Evolutionary conservation across 352 stramenopile species (phyloP).

Genomic region (Blastocystis sp.): DNA sequence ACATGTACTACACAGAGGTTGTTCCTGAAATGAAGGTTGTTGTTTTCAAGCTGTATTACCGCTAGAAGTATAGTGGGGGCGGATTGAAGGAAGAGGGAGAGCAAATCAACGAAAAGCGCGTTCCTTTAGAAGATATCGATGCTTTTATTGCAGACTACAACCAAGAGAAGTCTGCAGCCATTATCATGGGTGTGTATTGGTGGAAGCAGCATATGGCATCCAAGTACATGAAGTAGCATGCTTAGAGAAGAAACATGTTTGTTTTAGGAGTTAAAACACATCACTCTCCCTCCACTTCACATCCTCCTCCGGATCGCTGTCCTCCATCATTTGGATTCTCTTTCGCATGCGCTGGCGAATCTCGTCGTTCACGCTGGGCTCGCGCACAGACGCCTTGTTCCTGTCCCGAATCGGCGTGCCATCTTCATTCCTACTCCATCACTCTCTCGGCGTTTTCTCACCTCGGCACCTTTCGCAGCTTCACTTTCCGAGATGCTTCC

Average conservation of each 20-base stretch:
- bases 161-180: conserved; percentile 31
- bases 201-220: not conserved
- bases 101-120: conserved; percentile 10
- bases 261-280: conserved; percentile 29
- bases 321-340: conserved; percentile 55
- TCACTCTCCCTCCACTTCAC: conserved; percentile 61
- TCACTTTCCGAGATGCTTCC: not conserved
- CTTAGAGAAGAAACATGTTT: conserved; percentile 51
- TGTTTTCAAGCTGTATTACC: not conserved
- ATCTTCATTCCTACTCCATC: not conserved
- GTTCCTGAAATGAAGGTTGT: conserved; percentile 40
- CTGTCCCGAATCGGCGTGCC: not conserved
- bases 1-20: conserved; percentile 47
- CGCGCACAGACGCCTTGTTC: not conserved
- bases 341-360: conserved; percentile 32
- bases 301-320: conserved; percentile 59
- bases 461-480: conserved; percentile 5
- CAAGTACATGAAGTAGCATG: not conserved
- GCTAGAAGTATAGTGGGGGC: conserved; percentile 47
- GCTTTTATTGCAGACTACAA: conserved; percentile 19
- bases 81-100: conserved; percentile 42
- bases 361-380: conserved; percentile 41
- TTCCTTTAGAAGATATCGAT: not conserved
- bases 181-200: conserved; percentile 49
- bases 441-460: not conserved